A percentile compares a stretch with the other conserved stretches of the same genome.
These are phyloP conservation scores for Fusarium nisikadoi DNA, from an alignment of 2,329 filamentous ascomycete genomes.

Conservation along the genomic window DNA sequence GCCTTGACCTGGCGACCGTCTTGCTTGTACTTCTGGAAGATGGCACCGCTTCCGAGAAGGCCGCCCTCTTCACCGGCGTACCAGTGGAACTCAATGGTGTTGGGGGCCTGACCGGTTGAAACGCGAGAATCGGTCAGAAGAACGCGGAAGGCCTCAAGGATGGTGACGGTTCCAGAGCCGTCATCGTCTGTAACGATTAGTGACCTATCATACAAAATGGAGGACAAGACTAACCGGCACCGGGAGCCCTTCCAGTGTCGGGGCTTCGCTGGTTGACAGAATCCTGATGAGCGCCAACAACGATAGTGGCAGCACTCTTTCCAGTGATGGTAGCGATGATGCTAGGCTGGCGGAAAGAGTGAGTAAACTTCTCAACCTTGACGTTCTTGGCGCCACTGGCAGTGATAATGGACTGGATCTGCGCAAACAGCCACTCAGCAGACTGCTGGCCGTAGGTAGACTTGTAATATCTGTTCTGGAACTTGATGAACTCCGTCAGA, in stretches of 20 bases:
- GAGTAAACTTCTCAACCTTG: slow-evolving; percentile 71
- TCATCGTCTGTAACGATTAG: slow-evolving; percentile 37
- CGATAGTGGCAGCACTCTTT: slow-evolving; percentile 75
- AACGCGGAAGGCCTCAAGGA: slow-evolving; percentile 79
- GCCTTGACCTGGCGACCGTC: slow-evolving; percentile 50
- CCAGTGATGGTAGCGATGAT: slow-evolving; percentile 86
- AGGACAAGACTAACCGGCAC: slow-evolving; percentile 27
- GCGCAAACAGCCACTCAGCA: slow-evolving; percentile 76
- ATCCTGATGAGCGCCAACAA: slow-evolving; percentile 83
- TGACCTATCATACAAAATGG: accelerated
- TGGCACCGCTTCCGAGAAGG: slow-evolving; percentile 74
- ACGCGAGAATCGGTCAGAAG: slow-evolving; percentile 73
- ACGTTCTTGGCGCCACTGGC: slow-evolving; percentile 70
- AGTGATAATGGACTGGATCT: slow-evolving; percentile 70
- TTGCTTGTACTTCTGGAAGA: slow-evolving; percentile 53
- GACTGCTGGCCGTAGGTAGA: slow-evolving; percentile 74
- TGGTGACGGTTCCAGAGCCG: slow-evolving; percentile 64
- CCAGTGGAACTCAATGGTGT: slow-evolving; percentile 89
- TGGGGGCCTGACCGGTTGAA: slow-evolving; percentile 68
- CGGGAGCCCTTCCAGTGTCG: slow-evolving; percentile 26
- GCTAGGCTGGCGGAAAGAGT: slow-evolving; percentile 78
- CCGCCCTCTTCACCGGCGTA: slow-evolving; percentile 86
- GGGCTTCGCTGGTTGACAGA: slow-evolving; percentile 69
- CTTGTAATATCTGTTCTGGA: slow-evolving; percentile 76
- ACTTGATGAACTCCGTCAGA: slow-evolving; percentile 62